A percentile compares a stretch with the other conserved stretches of the same genome.
Conservation (phyloP, 331 rosid genomes). For the Rhamnella rubrinervis region DNA sequence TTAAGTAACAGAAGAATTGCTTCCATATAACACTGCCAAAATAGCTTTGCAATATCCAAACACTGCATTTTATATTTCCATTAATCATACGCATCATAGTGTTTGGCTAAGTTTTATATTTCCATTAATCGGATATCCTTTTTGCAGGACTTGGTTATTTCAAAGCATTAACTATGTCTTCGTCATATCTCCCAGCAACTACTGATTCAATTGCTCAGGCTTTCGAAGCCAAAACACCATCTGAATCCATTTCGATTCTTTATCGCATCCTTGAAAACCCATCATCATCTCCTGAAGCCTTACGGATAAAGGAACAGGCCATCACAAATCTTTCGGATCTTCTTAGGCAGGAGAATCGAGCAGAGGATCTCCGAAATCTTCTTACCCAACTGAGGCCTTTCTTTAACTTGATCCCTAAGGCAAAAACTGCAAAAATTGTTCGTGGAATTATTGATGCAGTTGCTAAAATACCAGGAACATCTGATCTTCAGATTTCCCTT, state of each 20-base stretch:
- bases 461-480: slow-evolving; percentile 84
- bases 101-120: no score
- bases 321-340: slow-evolving; percentile 70
- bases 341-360: slow-evolving; percentile 78
- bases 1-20: no score
- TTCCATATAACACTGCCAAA: no score
- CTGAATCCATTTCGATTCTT: slow-evolving; percentile 72
- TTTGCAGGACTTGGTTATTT: slow-evolving; percentile 45
- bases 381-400: slow-evolving; percentile 92
- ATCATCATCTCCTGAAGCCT: slow-evolving; percentile 78
- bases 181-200: slow-evolving; percentile 74
- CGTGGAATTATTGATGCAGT: slow-evolving; percentile 82
- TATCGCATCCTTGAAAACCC: slow-evolving; percentile 76
- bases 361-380: slow-evolving; percentile 86
- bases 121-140: not conserved
- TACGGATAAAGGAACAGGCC: slow-evolving; percentile 83
- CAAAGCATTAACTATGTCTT: slow-evolving; percentile 48
- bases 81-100: no score
- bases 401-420: slow-evolving; percentile 85
- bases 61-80: not conserved
- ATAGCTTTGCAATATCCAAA: not conserved
- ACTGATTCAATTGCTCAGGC: slow-evolving; percentile 71
- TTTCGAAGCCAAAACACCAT: slow-evolving; percentile 61
- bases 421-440: slow-evolving; percentile 92
- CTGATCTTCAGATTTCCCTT: slow-evolving; percentile 82